phyloP scores from a whole-genome alignment of 139 green algal species.

The Micromonas pusilla region DNA sequence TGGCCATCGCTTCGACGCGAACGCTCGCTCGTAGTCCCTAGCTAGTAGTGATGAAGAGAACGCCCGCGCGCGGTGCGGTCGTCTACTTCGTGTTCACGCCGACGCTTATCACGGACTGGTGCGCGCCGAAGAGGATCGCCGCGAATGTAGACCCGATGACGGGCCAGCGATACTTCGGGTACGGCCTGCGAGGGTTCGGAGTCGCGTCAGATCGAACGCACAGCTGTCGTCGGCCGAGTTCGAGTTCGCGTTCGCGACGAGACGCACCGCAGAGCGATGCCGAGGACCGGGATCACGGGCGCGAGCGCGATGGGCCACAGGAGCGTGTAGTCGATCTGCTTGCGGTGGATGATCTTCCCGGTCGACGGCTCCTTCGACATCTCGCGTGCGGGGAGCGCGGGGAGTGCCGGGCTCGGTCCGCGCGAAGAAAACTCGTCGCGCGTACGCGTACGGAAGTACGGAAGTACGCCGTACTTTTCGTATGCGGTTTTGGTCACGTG shows the following conservation, averaged over 20 bases:
- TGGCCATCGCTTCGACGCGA: no score
- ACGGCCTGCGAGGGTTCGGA: neutral
- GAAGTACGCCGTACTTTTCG: no score
- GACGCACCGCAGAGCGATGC: neutral
- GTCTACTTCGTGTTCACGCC: neutral
- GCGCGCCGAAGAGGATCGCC: neutral
- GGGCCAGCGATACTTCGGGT: neutral
- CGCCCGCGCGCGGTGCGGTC: no score
- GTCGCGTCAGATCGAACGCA: neutral
- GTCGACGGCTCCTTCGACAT: neutral
- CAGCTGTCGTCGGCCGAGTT: no score
- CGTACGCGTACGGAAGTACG: no score
- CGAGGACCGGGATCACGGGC: neutral
- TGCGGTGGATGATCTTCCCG: neutral
- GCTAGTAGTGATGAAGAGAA: no score
- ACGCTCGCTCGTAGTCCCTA: no score
- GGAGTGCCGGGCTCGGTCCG: no score
- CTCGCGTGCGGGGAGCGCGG: neutral
- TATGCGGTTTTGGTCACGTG: no score
- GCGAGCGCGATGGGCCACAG: conserved; percentile 20
- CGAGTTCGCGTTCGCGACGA: no score
- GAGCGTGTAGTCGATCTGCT: neutral
- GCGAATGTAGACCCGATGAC: neutral
- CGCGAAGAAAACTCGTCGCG: no score
- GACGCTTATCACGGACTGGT: neutral